These are phyloP conservation scores for Sanguinoderma infundibulare DNA, from an alignment of 1,284 basidiomycete genomes.

Conservation along the genomic window DNA sequence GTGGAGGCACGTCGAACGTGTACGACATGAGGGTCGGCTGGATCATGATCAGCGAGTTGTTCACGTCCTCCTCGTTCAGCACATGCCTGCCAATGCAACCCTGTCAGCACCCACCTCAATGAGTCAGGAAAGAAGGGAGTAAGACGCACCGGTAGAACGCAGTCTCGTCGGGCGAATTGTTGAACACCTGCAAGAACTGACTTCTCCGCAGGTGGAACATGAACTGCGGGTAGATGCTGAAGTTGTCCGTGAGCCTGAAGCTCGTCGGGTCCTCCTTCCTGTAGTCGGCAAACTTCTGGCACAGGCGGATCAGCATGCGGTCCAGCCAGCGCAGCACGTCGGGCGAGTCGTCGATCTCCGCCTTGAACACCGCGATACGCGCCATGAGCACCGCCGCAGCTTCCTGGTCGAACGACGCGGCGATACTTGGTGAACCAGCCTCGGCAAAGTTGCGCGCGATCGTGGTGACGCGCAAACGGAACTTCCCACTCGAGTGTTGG, in stretches of 20 bases:
- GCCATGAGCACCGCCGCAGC: slow-evolving; percentile 99
- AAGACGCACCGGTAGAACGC: slow-evolving; percentile 88
- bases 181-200: slow-evolving; percentile 99
- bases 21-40: slow-evolving; percentile 99
- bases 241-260: slow-evolving; percentile 94
- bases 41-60: slow-evolving; percentile 99
- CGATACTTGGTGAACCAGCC: slow-evolving; percentile 92
- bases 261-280: slow-evolving; percentile 96
- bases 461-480: slow-evolving; percentile 93
- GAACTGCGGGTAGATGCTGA: slow-evolving; percentile 99
- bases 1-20: slow-evolving; percentile 88
- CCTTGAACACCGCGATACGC: slow-evolving; percentile 98
- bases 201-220: slow-evolving; percentile 99
- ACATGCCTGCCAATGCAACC: slow-evolving; percentile 71
- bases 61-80: slow-evolving; percentile 97
- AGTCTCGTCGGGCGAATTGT: slow-evolving; percentile 99
- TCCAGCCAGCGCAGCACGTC: slow-evolving; percentile 98
- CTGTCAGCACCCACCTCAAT: slow-evolving; percentile 8
- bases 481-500: slow-evolving; percentile 95
- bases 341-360: slow-evolving; percentile 98
- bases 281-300: slow-evolving; percentile 99
- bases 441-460: slow-evolving; percentile 98
- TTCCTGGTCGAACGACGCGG: slow-evolving; percentile 97
- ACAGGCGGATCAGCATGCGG: slow-evolving; percentile 97
- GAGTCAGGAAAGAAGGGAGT: not conserved